Percentiles rank a stretch among this genome's conserved stretches.
These are phyloP conservation scores for Micractinium sp. DNA, from an alignment of 139 green algal species.

Conservation along the genomic window DNA sequence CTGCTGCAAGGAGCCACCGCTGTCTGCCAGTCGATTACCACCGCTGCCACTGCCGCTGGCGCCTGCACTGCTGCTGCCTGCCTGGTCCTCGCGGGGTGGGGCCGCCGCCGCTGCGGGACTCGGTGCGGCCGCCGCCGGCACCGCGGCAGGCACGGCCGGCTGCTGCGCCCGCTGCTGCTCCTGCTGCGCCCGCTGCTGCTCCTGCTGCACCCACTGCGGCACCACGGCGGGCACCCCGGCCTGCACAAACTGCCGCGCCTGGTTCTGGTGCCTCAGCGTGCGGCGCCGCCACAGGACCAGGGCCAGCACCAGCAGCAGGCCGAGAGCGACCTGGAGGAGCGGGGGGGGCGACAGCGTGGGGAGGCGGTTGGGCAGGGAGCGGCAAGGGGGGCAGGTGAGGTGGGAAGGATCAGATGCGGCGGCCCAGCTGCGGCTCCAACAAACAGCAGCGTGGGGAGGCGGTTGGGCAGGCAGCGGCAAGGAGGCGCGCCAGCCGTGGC, in stretches of 20 bases:
- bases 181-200: neutral
- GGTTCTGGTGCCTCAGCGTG: conserved; percentile 32
- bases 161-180: neutral
- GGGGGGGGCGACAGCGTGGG: too few relatives aligned
- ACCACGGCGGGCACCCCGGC: neutral
- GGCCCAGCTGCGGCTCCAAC: too few relatives aligned
- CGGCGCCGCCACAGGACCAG: conserved; percentile 57
- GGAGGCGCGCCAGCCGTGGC: too few relatives aligned
- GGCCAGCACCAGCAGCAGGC: conserved; percentile 37
- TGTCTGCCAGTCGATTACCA: neutral
- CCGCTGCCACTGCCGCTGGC: neutral
- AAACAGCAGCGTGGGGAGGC: too few relatives aligned
- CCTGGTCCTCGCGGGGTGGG: too few relatives aligned
- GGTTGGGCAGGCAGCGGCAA: too few relatives aligned
- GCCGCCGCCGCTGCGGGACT: too few relatives aligned
- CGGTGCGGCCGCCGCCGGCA: neutral
- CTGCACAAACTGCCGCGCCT: conserved; percentile 26
- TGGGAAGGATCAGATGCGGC: too few relatives aligned
- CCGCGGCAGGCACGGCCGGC: neutral
- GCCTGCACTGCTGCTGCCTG: neutral
- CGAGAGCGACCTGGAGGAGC: conserved; percentile 23
- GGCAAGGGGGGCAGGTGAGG: too few relatives aligned
- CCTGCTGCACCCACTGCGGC: conserved; percentile 16
- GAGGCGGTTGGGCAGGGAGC: neutral
- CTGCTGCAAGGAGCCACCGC: neutral